phyloP scores from a whole-genome alignment of 2,329 filamentous ascomycete genomes.

The Epichloe aotearoae region DNA sequence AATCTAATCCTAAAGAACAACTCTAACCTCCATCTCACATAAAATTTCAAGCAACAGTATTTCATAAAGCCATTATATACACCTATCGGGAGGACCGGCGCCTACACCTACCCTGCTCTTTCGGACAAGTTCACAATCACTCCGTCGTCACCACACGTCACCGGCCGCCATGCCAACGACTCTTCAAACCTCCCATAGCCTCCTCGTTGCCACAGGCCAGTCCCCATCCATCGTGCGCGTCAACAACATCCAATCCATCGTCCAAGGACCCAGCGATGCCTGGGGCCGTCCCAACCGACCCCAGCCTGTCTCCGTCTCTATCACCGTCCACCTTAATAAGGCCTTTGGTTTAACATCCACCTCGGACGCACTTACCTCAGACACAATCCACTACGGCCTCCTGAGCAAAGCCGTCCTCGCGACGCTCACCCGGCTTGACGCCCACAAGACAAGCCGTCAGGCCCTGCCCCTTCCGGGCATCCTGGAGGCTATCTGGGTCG shows the following conservation, averaged over 20 bases:
- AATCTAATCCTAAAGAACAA: too few relatives aligned
- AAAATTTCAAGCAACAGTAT: too few relatives aligned
- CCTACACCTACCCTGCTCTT: too few relatives aligned
- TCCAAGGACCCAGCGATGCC: slow-evolving; percentile 48
- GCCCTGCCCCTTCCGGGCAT: slow-evolving; percentile 14
- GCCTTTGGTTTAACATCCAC: slow-evolving; percentile 45
- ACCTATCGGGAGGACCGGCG: too few relatives aligned
- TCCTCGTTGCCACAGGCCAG: slow-evolving; percentile 10
- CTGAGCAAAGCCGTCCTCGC: slow-evolving; percentile 52
- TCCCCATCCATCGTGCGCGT: slow-evolving; percentile 40
- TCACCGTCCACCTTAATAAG: slow-evolving; percentile 40
- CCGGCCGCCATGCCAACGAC: neutral
- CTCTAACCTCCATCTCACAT: too few relatives aligned
- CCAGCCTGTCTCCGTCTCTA: slow-evolving; percentile 51
- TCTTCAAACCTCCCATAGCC: neutral
- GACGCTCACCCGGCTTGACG: slow-evolving; percentile 23
- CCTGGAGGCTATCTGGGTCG: slow-evolving; percentile 20
- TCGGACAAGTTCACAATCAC: too few relatives aligned
- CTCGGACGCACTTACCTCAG: slow-evolving; percentile 47
- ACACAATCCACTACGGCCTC: slow-evolving; percentile 63
- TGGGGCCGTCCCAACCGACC: slow-evolving; percentile 48
- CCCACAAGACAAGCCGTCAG: neutral
- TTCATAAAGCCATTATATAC: too few relatives aligned
- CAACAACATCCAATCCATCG: slow-evolving; percentile 44
- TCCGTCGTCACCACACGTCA: neutral